Evolutionary conservation across 1,284 basidiomycete genomes (phyloP).

Genomic region (Dichomitus squalens): DNA sequence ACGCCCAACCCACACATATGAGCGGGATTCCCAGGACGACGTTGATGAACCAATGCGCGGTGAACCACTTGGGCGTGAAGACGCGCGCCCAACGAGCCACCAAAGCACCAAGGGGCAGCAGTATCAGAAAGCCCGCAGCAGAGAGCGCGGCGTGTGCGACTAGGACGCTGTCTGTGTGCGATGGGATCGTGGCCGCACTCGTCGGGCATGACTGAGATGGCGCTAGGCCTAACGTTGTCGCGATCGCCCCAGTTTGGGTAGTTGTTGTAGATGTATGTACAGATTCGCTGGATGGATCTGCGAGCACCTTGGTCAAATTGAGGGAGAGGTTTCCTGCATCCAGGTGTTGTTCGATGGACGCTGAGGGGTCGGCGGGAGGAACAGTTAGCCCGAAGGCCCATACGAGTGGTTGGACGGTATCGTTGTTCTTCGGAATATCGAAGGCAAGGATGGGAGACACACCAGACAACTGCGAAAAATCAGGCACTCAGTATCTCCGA

Average conservation of each 20-base stretch:
- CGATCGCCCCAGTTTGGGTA: not conserved
- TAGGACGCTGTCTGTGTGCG: conserved; percentile 43
- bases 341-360: conserved; percentile 47
- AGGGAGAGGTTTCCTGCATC: conserved; percentile 48
- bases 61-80: conserved; percentile 61
- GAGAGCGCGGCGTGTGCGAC: conserved; percentile 56
- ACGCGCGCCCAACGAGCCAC: conserved; percentile 63
- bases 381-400: conserved; percentile 56
- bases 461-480: conserved; percentile 14
- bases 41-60: conserved; percentile 52
- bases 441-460: conserved; percentile 27
- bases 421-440: conserved; percentile 28
- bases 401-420: conserved; percentile 46
- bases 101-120: conserved; percentile 61
- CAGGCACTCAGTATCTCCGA: not conserved
- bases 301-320: conserved; percentile 45
- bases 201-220: conserved; percentile 13
- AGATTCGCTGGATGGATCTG: conserved; percentile 11
- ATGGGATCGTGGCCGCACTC: not conserved
- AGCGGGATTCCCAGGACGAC: conserved; percentile 51
- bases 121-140: conserved; percentile 58
- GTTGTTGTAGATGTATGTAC: conserved; percentile 1
- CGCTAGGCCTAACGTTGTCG: conserved; percentile 1
- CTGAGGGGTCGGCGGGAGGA: conserved; percentile 43
- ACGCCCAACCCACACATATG: conserved; percentile 50